Evolutionary conservation across 108 stramenopile species (phyloP).

Genomic region (Heterococcus sp.): DNA sequence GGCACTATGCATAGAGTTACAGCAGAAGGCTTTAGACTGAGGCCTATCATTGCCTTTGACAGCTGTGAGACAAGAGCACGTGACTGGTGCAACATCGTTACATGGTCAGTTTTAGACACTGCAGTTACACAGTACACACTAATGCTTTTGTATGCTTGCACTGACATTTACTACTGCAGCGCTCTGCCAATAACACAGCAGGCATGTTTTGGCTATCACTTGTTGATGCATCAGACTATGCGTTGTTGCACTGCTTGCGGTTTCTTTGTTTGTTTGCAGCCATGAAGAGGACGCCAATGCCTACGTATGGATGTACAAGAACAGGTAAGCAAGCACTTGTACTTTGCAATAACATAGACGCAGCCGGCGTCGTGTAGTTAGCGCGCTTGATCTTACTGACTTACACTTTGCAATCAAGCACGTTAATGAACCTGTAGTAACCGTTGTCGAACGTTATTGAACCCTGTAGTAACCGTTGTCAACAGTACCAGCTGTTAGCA

Average conservation of each 20-base stretch:
- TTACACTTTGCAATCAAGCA: no score
- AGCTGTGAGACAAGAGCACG: conserved; percentile 49
- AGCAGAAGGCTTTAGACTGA: conserved; percentile 4
- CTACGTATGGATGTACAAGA: conserved; percentile 36
- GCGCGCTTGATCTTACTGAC: no score
- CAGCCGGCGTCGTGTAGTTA: not conserved
- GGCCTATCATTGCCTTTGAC: conserved; percentile 50
- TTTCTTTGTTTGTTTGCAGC: not conserved
- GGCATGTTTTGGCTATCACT: not conserved
- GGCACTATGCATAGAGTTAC: not conserved
- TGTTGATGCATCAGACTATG: not conserved
- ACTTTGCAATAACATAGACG: not conserved
- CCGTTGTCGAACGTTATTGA: no score
- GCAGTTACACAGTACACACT: not conserved
- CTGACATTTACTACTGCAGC: not conserved
- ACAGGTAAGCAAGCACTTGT: not conserved
- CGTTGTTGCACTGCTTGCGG: not conserved
- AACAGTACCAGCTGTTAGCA: no score
- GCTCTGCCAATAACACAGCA: not conserved
- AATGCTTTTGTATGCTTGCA: not conserved
- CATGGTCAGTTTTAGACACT: not conserved
- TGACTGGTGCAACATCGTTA: conserved; percentile 27
- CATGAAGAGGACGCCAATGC: conserved; percentile 43
- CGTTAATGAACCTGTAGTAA: no score
- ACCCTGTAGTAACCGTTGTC: no score